Conservation (phyloP, 208 protist genomes). For the Leishmania lainsoni region DNA sequence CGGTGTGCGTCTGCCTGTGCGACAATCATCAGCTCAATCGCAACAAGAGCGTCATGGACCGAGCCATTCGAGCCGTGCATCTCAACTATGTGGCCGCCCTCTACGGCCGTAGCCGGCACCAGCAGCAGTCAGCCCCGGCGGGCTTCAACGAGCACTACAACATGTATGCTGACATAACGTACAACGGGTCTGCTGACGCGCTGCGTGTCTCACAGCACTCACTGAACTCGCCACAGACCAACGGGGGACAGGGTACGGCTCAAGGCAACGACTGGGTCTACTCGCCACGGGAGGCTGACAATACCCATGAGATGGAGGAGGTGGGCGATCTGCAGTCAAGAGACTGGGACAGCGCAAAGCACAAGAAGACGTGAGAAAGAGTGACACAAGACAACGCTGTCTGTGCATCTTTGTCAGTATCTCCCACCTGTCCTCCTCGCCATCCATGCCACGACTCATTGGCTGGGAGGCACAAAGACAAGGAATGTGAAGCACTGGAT, state of each 20-base stretch:
- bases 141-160: slow-evolving; percentile 18
- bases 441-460: neutral
- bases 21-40: slow-evolving; percentile 13
- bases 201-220: neutral
- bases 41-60: slow-evolving; percentile 28
- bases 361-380: neutral
- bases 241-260: neutral
- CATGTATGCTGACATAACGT: neutral
- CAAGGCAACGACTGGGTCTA: neutral
- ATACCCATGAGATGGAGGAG: slow-evolving; percentile 28
- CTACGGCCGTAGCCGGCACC: neutral
- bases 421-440: neutral
- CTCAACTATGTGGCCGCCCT: neutral
- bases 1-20: slow-evolving; percentile 18
- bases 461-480: neutral
- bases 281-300: neutral
- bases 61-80: slow-evolving; percentile 15
- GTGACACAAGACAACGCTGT: neutral
- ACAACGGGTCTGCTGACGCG: neutral
- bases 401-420: neutral
- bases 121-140: neutral
- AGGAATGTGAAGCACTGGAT: neutral
- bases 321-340: neutral
- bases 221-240: neutral
- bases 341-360: neutral